A percentile compares a stretch with the other conserved stretches of the same genome.
Conservation (phyloP, 148 eudicot species). For the Linanthus parryae region DNA sequence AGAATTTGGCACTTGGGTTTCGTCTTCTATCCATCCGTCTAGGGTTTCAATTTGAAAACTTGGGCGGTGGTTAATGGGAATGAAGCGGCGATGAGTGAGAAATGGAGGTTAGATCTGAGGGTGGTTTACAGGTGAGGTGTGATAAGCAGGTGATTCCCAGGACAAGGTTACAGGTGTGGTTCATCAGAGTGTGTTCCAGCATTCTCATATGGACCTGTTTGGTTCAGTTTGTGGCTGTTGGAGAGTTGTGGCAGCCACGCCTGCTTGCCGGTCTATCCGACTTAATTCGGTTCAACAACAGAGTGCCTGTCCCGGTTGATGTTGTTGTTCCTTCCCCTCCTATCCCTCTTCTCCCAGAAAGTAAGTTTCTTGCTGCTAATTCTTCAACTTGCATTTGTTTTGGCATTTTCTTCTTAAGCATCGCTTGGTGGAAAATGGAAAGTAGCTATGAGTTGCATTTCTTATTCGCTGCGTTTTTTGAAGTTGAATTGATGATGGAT, state of each 20-base stretch:
- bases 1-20: too few relatives aligned
- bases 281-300: slow-evolving; percentile 21
- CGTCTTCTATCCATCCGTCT: too few relatives aligned
- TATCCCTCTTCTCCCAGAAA: slow-evolving; percentile 35
- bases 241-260: slow-evolving; percentile 73
- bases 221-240: slow-evolving; percentile 79
- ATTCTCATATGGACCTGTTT: slow-evolving; percentile 90
- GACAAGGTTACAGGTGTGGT: slow-evolving; percentile 83
- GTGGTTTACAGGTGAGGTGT: too few relatives aligned
- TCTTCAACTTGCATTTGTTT: too few relatives aligned
- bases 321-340: slow-evolving; percentile 16
- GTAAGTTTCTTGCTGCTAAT: too few relatives aligned
- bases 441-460: too few relatives aligned
- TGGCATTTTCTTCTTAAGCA: too few relatives aligned
- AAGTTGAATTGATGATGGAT: too few relatives aligned
- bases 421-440: too few relatives aligned
- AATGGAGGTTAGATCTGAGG: slow-evolving; percentile 87
- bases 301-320: slow-evolving; percentile 16
- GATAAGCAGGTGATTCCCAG: slow-evolving; percentile 68
- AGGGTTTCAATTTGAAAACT: too few relatives aligned
- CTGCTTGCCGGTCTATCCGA: slow-evolving; percentile 36
- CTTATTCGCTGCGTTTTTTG: too few relatives aligned
- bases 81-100: slow-evolving; percentile 38
- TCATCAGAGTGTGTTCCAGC: slow-evolving; percentile 78
- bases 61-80: too few relatives aligned